Conservation (phyloP, 192 early-diverging fungal species). For the Obelidium mucronatum region DNA sequence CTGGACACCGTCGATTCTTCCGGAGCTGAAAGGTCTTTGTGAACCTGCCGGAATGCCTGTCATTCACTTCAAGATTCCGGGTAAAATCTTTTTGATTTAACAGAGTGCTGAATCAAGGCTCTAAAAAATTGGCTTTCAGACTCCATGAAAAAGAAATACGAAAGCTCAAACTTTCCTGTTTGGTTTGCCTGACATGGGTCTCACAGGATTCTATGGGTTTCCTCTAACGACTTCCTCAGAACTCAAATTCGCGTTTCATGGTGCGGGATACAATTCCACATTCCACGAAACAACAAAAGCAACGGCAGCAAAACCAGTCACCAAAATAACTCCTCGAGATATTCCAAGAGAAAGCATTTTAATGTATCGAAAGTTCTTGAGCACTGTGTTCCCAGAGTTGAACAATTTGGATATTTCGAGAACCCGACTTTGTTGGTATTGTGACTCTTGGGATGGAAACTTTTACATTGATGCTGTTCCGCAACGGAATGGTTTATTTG, state of each 20-base stretch:
- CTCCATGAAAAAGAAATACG: conserved; percentile 9
- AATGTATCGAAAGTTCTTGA: conserved; percentile 50
- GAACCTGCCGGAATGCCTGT: conserved; percentile 61
- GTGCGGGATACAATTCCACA: conserved; percentile 53
- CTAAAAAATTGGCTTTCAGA: too few relatives aligned
- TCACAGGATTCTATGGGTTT: conserved; percentile 60
- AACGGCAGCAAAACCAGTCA: not conserved
- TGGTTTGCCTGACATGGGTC: conserved; percentile 61
- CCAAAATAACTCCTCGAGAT: conserved; percentile 2
- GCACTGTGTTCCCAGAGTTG: conserved; percentile 47
- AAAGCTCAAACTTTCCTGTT: conserved; percentile 46
- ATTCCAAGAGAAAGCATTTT: conserved; percentile 51
- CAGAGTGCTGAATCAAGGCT: too few relatives aligned
- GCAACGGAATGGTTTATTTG: conserved; percentile 42
- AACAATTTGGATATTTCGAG: conserved; percentile 37
- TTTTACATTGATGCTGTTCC: conserved; percentile 59
- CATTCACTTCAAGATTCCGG: conserved; percentile 53
- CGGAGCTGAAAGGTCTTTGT: conserved; percentile 45
- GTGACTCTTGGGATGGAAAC: conserved; percentile 60
- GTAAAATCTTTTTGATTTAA: not conserved
- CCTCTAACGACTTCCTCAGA: conserved; percentile 45
- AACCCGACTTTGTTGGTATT: conserved; percentile 64
- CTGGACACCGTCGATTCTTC: conserved; percentile 57
- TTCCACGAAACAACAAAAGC: conserved; percentile 15
- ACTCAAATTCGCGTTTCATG: conserved; percentile 59